These are phyloP conservation scores for Hypoxylon subgilvum DNA, from an alignment of 495 filamentous ascomycete species.

Conservation along the genomic window DNA sequence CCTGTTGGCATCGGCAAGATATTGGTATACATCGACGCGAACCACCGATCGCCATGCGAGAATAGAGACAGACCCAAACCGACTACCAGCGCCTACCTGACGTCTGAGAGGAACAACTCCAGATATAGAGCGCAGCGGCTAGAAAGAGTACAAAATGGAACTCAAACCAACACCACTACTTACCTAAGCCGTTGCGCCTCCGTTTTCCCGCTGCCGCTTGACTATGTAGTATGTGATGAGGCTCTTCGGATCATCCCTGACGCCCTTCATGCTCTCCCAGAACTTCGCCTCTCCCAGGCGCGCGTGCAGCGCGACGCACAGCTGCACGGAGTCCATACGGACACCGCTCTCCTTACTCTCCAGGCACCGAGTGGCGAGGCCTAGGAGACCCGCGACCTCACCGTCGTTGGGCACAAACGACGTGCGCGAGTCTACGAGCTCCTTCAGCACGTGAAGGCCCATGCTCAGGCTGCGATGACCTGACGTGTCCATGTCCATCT, in stretches of 20 bases:
- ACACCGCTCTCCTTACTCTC: slow-evolving; percentile 77
- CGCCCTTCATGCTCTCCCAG: slow-evolving; percentile 66
- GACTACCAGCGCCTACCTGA: not conserved
- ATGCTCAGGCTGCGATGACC: slow-evolving; percentile 58
- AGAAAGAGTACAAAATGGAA: not conserved
- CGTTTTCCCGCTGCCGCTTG: slow-evolving; percentile 61
- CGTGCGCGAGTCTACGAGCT: slow-evolving; percentile 53
- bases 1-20: too few relatives aligned
- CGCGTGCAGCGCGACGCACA: slow-evolving; percentile 76
- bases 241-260: slow-evolving; percentile 72
- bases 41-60: not conserved
- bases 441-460: slow-evolving; percentile 65
- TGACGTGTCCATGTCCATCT: slow-evolving; percentile 44
- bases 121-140: not conserved
- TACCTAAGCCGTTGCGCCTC: too few relatives aligned
- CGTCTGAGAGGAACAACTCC: not conserved
- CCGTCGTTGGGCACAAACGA: slow-evolving; percentile 49
- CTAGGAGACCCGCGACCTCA: slow-evolving; percentile 57
- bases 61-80: too few relatives aligned
- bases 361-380: slow-evolving; percentile 65
- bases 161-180: too few relatives aligned
- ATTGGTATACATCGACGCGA: not conserved
- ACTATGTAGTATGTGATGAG: slow-evolving; percentile 85
- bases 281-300: slow-evolving; percentile 69
- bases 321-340: slow-evolving; percentile 74